Base-by-base conservation (phyloP, 257 asterid genomes). In the Anisodus tanguticus region DNA sequence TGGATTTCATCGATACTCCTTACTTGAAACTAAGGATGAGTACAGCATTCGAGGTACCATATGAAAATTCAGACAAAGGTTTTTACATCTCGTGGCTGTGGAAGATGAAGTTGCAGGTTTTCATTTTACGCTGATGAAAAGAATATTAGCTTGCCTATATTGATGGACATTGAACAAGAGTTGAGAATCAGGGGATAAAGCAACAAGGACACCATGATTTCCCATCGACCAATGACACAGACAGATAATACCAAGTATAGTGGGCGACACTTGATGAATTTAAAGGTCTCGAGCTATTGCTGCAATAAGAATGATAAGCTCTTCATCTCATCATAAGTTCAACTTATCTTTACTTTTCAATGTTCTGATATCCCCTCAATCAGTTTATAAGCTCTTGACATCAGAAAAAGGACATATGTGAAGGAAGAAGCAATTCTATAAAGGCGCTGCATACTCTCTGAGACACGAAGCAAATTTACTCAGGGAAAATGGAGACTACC, bases 401-500 rank as follows among this genome's bases (percentile, higher is more conserved):
- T 45, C 79, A 43, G 79, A 47, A 43, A 31, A 45, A 45, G 54
- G 39, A n/a, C n/a, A 1, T 37, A 22, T 16, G 11, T 19, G 80
- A 47, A 67, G 57, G 58, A 72, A 72, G 80, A 49, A 45, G 41
- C 59, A 72, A 39, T n/a, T 72, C 39, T 72, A 5, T n/a, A 45
- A 72, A 72, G 41, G 59, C 15, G 0, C 16, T 5, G 17, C 80
- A 72, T 72, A 26, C 37, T 45, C 17, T 17, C 8, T n/a, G 39
- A 49, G 37, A 72, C 10, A 72, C 35, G n/a, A 72, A 45, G 59
- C 59, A 39, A 41, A 62, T 62, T 11, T 60, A 8, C n/a, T 81
- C 67, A n/a, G 55, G 71, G 19, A 54, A 22, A 51, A 67, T 74
- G 80, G 59, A 43, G 45, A 77, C 89, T 88, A 92, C 95, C 95